phyloP scores from a whole-genome alignment of 768 basidiomycete genomes.

The Rhodotorula diobovata region DNA sequence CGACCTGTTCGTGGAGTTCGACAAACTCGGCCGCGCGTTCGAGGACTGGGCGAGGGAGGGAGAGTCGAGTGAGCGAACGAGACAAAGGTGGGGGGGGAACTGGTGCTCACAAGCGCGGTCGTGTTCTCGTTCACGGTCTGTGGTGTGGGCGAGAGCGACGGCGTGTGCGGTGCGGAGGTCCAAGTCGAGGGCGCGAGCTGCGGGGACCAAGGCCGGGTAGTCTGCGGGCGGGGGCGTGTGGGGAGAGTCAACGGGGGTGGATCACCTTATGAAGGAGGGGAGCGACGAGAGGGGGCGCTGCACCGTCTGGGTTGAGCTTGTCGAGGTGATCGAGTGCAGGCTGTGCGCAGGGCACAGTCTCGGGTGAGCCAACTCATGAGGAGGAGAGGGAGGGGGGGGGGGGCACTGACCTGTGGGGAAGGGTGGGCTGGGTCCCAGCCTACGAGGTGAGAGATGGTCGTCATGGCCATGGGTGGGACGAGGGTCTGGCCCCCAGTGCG shows the following conservation, averaged over 20 bases:
- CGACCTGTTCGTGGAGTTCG: slow-evolving; percentile 85
- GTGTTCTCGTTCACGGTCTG: neutral
- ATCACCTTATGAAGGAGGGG: neutral
- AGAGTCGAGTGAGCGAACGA: neutral
- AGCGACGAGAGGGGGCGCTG: neutral
- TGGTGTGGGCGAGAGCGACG: neutral
- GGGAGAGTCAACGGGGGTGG: neutral
- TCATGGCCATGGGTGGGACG: too few relatives aligned
- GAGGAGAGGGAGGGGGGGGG: neutral
- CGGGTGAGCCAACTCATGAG: neutral
- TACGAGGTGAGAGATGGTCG: slow-evolving; percentile 8
- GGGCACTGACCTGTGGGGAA: neutral
- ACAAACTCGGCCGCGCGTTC: slow-evolving; percentile 60
- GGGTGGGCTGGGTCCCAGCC: neutral
- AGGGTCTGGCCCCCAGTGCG: too few relatives aligned
- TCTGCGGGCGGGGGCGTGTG: slow-evolving; percentile 8
- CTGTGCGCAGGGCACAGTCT: neutral
- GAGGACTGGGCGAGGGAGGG: slow-evolving; percentile 19
- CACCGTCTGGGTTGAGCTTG: neutral
- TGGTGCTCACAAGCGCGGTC: slow-evolving; percentile 25
- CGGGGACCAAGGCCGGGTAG: slow-evolving; percentile 8
- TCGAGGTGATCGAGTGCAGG: neutral
- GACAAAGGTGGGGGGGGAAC: too few relatives aligned
- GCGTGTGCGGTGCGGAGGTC: slow-evolving; percentile 25
- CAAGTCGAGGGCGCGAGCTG: neutral